Evolutionary conservation across 148 eudicot species (phyloP).

Genomic region (Tetragonia tetragonoides): DNA sequence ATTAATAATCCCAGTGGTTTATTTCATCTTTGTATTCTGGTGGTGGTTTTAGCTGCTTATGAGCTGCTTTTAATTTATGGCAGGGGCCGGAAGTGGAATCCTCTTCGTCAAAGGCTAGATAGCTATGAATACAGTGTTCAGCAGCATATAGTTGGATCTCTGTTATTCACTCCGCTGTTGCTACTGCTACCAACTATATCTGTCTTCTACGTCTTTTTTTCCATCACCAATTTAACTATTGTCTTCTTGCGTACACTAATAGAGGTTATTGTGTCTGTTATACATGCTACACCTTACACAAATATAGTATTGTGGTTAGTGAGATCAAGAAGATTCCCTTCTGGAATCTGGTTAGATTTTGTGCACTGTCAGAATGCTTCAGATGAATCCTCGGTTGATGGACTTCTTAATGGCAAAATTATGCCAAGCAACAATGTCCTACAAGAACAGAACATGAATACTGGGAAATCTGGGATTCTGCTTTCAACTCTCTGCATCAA

Average conservation of each 20-base stretch:
- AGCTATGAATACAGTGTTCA: slow-evolving; percentile 92
- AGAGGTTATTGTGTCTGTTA: slow-evolving; percentile 55
- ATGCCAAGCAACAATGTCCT: slow-evolving; percentile 29
- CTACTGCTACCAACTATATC: slow-evolving; percentile 91
- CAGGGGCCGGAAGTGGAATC: slow-evolving; percentile 94
- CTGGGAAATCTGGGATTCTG: slow-evolving; percentile 34
- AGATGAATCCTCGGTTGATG: slow-evolving; percentile 21
- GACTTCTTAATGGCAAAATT: slow-evolving; percentile 16
- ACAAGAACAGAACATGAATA: slow-evolving; percentile 24
- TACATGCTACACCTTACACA: slow-evolving; percentile 86
- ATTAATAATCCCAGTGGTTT: neutral
- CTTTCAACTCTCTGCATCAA: slow-evolving; percentile 76
- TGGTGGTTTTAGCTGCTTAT: slow-evolving; percentile 18
- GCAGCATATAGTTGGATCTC: slow-evolving; percentile 94
- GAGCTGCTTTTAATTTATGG: slow-evolving; percentile 24
- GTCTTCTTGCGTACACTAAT: slow-evolving; percentile 44
- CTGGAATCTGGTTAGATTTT: slow-evolving; percentile 77
- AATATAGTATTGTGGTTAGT: slow-evolving; percentile 67
- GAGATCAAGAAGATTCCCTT: slow-evolving; percentile 71
- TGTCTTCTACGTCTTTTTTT: slow-evolving; percentile 82
- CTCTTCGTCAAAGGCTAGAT: slow-evolving; percentile 90
- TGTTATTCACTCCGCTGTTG: slow-evolving; percentile 77
- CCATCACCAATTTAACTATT: slow-evolving; percentile 57
- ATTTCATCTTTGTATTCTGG: neutral
- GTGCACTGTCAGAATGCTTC: slow-evolving; percentile 33